Conservation (phyloP, 108 stramenopile genomes). For the Nannochloropsis gaditana region DNA sequence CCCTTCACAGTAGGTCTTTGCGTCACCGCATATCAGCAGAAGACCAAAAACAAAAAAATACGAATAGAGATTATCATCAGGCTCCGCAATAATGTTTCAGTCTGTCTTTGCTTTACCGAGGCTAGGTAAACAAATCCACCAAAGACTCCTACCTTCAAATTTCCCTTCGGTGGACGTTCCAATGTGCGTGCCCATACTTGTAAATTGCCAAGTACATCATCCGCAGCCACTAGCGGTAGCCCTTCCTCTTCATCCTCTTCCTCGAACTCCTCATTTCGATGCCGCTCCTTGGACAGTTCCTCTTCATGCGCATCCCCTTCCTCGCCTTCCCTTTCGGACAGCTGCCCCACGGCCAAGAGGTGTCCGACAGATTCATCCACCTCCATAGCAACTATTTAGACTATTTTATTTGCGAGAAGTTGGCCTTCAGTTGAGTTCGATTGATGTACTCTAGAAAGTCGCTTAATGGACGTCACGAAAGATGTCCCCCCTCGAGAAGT, state of each 20-base stretch:
- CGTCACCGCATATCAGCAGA: too few relatives aligned
- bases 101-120: not conserved
- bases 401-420: too few relatives aligned
- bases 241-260: not conserved
- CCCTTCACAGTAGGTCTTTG: not conserved
- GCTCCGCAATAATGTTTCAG: too few relatives aligned
- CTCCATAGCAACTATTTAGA: not conserved
- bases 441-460: too few relatives aligned
- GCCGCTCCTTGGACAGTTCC: not conserved
- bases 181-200: not conserved
- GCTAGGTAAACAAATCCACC: not conserved
- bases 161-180: not conserved
- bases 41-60: not conserved
- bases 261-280: not conserved
- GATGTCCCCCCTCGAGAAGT: too few relatives aligned
- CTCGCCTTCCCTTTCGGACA: not conserved
- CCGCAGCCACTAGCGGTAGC: constrained; percentile 6
- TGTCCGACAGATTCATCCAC: constrained; percentile 3
- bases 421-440: too few relatives aligned
- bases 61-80: not conserved
- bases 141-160: not conserved
- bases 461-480: too few relatives aligned
- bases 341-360: not conserved
- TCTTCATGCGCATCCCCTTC: not conserved
- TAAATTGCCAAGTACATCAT: not conserved